These are phyloP conservation scores for Camelina sativa DNA, from an alignment of 345 rosid genomes.

Conservation along the genomic window DNA sequence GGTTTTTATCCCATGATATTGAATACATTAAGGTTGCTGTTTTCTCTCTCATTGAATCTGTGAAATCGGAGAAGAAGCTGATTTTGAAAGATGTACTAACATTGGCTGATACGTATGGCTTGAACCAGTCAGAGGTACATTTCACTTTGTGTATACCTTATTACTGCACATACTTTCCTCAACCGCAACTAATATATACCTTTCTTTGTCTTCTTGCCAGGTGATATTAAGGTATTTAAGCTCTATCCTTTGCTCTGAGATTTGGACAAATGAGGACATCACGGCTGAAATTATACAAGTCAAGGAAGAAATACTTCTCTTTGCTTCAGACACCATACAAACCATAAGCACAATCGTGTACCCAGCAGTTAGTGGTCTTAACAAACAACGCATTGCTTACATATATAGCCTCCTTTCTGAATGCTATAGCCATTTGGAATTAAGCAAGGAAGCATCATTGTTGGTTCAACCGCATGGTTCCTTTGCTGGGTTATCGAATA, in stretches of 20 bases:
- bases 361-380: slow-evolving; percentile 83
- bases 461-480: slow-evolving; percentile 44
- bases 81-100: slow-evolving; percentile 65
- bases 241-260: slow-evolving; percentile 73
- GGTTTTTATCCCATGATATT: slow-evolving; percentile 78
- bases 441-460: slow-evolving; percentile 52
- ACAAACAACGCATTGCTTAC: slow-evolving; percentile 77
- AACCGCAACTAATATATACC: slow-evolving; percentile 16
- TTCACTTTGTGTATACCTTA: slow-evolving; percentile 5
- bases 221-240: slow-evolving; percentile 64
- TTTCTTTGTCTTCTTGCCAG: slow-evolving; percentile 49
- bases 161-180: slow-evolving; percentile 16
- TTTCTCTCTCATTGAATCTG: slow-evolving; percentile 69
- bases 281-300: slow-evolving; percentile 68
- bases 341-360: slow-evolving; percentile 60
- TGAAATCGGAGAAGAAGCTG: slow-evolving; percentile 75
- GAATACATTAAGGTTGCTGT: slow-evolving; percentile 61
- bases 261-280: slow-evolving; percentile 85
- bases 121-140: slow-evolving; percentile 69
- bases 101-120: slow-evolving; percentile 66
- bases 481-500: slow-evolving; percentile 48
- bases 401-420: slow-evolving; percentile 76
- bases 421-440: slow-evolving; percentile 67
- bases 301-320: slow-evolving; percentile 63
- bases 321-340: slow-evolving; percentile 68